Conservation (phyloP, 2,329 filamentous ascomycete genomes). For the Chrysoporthe puriensis region DNA sequence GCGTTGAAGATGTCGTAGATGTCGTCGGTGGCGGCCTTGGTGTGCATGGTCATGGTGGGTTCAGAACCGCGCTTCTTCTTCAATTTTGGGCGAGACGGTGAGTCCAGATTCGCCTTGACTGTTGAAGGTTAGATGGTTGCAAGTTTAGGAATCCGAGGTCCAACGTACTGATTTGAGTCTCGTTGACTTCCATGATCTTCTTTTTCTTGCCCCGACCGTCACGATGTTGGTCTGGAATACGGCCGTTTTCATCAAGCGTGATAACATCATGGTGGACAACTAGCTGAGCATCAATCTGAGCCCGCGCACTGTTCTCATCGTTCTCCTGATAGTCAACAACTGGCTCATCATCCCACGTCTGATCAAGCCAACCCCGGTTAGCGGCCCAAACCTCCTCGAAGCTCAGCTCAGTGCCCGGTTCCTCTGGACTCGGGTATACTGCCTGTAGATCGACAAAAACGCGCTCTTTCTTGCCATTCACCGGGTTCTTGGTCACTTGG, state of each 20-base stretch:
- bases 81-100: constrained; percentile 82
- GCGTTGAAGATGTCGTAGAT: constrained; percentile 98
- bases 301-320: constrained; percentile 34
- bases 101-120: constrained; percentile 95
- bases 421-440: constrained; percentile 78
- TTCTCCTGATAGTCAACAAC: constrained; percentile 30
- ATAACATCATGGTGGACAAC: constrained; percentile 49
- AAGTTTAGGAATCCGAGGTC: not conserved
- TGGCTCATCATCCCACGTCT: constrained; percentile 53
- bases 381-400: constrained; percentile 90
- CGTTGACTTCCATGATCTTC: constrained; percentile 83
- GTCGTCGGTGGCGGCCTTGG: constrained; percentile 91
- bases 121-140: constrained; percentile 32
- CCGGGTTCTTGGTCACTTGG: constrained; percentile 81
- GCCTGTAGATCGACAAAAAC: constrained; percentile 86
- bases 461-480: constrained; percentile 80
- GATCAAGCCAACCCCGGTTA: constrained; percentile 70
- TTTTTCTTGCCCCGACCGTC: constrained; percentile 66
- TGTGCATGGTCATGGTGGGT: constrained; percentile 98
- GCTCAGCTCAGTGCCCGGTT: constrained; percentile 75
- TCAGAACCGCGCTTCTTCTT: constrained; percentile 72
- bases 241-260: constrained; percentile 64
- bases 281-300: constrained; percentile 44
- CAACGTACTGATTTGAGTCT: constrained; percentile 85
- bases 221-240: constrained; percentile 47